Conservation (phyloP, 1,284 basidiomycete genomes). For the Marasmius fiardii region DNA sequence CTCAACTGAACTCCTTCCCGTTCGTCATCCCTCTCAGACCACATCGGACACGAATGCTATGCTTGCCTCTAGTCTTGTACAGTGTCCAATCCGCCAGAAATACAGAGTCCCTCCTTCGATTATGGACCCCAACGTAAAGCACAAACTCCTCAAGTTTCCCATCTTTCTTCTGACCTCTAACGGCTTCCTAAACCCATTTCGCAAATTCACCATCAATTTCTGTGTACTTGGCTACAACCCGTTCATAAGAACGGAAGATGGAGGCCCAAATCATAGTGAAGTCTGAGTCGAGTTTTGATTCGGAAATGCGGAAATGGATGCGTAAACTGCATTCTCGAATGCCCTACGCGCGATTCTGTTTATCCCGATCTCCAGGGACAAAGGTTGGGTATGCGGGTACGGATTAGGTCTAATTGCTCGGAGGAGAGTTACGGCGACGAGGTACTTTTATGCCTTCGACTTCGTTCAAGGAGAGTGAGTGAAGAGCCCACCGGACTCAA, state of each 20-base stretch:
- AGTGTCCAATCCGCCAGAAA: neutral
- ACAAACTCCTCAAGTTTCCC: neutral
- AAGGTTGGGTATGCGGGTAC: too few species aligned
- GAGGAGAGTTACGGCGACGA: too few species aligned
- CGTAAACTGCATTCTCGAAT: neutral
- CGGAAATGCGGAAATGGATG: neutral
- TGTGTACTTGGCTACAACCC: neutral
- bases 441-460: too few species aligned
- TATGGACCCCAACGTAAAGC: neutral
- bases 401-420: too few species aligned
- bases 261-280: constrained; percentile 2
- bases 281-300: neutral
- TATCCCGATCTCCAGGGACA: too few species aligned
- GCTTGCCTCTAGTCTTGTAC: neutral
- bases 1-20: neutral
- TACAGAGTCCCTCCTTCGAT: constrained; percentile 1
- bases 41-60: neutral
- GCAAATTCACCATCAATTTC: neutral
- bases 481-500: too few species aligned
- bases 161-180: neutral
- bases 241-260: too few species aligned
- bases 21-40: constrained; percentile 5
- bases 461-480: too few species aligned
- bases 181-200: neutral
- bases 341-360: neutral